These are phyloP conservation scores for Protomyces inundatus DNA, from an alignment of 1,139 yeast genomes.

Conservation along the genomic window DNA sequence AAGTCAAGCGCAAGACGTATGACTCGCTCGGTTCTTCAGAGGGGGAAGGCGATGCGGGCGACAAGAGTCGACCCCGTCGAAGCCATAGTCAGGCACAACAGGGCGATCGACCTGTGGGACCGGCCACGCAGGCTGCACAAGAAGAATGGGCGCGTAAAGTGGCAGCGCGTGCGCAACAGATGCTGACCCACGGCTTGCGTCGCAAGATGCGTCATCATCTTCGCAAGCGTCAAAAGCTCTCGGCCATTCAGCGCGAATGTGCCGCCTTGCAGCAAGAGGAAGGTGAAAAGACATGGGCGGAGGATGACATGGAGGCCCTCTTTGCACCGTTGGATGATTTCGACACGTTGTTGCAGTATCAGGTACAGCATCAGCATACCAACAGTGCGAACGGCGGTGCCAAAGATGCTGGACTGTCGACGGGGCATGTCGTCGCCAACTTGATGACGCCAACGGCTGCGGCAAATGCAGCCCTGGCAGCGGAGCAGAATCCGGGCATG, in stretches of 20 bases:
- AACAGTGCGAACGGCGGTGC: background rate
- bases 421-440: background rate
- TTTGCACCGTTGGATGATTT: background rate
- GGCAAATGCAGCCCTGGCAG: background rate
- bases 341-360: background rate
- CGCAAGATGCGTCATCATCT: constrained; percentile 1
- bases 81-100: background rate
- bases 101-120: background rate
- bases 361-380: background rate
- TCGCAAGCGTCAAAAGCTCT: background rate
- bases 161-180: constrained; percentile 1
- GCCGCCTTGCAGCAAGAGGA: background rate
- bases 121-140: background rate
- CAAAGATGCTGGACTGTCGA: background rate
- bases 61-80: background rate
- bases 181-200: constrained; percentile 3
- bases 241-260: constrained; percentile 3
- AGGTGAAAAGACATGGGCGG: background rate
- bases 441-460: background rate
- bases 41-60: background rate
- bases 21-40: constrained; percentile 5
- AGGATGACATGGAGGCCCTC: background rate
- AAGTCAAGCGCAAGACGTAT: constrained; percentile 18
- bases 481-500: background rate
- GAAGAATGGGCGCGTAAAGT: background rate